These are phyloP conservation scores for Taphrina sp. DNA, from an alignment of 1,139 yeast genomes.

Conservation along the genomic window DNA sequence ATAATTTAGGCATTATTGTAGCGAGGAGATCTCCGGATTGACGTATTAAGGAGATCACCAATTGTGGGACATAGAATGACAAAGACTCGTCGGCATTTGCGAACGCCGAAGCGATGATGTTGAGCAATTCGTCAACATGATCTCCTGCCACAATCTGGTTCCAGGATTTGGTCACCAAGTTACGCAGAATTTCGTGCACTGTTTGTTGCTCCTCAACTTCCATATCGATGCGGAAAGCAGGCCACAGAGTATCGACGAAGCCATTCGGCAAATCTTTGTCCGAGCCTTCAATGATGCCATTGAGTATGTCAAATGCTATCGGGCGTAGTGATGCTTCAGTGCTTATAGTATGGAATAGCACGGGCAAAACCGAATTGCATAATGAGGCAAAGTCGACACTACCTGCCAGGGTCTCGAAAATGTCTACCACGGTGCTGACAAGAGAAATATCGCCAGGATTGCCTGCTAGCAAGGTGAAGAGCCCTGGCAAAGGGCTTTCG, in stretches of 20 bases:
- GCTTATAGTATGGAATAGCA: constrained; percentile 24
- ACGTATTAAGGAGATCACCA: constrained; percentile 32
- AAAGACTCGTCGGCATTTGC: constrained; percentile 22
- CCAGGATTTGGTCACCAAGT: constrained; percentile 31
- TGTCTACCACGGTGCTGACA: constrained; percentile 34
- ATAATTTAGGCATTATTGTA: constrained; percentile 27
- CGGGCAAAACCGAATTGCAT: constrained; percentile 29
- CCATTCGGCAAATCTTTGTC: constrained; percentile 29
- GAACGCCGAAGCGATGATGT: constrained; percentile 25
- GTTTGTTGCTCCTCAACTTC: constrained; percentile 34
- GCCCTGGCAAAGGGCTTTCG: constrained; percentile 29
- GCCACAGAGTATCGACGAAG: constrained; percentile 33
- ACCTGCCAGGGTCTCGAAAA: constrained; percentile 34
- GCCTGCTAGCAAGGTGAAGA: constrained; percentile 32
- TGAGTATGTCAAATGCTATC: constrained; percentile 33
- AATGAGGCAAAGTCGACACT: constrained; percentile 25
- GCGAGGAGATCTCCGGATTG: constrained; percentile 25
- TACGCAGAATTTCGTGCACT: constrained; percentile 29
- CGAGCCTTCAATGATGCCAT: constrained; percentile 34
- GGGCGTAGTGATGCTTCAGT: constrained; percentile 17
- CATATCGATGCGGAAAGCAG: constrained; percentile 25
- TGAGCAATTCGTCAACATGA: constrained; percentile 19
- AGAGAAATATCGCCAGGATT: constrained; percentile 36
- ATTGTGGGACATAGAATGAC: constrained; percentile 29
- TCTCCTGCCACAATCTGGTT: constrained; percentile 23